Evolutionary conservation across 176 grass and related monocot genomes (phyloP).

Genomic region (Tillandsia fasciculata): DNA sequence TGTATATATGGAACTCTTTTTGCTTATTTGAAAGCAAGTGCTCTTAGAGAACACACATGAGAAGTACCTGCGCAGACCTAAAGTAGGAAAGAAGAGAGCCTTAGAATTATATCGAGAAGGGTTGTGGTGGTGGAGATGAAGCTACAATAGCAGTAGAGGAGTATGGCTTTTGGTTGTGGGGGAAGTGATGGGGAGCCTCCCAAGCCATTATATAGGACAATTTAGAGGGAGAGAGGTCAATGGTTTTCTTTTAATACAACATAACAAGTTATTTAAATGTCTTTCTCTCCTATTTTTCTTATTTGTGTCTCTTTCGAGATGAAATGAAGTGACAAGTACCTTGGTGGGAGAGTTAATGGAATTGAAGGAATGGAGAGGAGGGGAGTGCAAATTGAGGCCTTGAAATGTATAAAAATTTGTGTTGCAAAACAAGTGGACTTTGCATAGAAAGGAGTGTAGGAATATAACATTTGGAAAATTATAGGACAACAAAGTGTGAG

Average conservation of each 20-base stretch:
- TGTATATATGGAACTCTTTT: not conserved
- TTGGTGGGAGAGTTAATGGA: not conserved
- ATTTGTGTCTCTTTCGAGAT: not conserved
- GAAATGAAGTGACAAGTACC: conserved; percentile 1
- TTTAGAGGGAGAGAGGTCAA: conserved; percentile 44
- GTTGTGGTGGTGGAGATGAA: conserved; percentile 6
- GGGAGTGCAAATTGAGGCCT: not conserved
- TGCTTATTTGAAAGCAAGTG: no score
- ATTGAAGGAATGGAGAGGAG: not conserved
- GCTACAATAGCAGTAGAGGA: conserved; percentile 11
- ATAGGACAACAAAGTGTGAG: no score
- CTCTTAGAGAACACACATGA: no score
- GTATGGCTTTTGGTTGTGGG: conserved; percentile 27
- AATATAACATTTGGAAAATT: no score
- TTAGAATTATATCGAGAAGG: no score
- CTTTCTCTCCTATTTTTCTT: not conserved
- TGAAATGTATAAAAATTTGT: not conserved
- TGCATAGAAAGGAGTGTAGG: no score
- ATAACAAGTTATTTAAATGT: conserved; percentile 21
- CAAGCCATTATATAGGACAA: conserved; percentile 37
- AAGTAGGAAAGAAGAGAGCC: no score
- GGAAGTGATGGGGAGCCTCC: conserved; percentile 8
- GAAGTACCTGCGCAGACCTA: no score
- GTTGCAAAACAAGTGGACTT: no score
- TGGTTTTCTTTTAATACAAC: conserved; percentile 44